Base-by-base conservation (phyloP, 1,284 basidiomycete genomes). In the Fomitiporia mediterranea region DNA sequence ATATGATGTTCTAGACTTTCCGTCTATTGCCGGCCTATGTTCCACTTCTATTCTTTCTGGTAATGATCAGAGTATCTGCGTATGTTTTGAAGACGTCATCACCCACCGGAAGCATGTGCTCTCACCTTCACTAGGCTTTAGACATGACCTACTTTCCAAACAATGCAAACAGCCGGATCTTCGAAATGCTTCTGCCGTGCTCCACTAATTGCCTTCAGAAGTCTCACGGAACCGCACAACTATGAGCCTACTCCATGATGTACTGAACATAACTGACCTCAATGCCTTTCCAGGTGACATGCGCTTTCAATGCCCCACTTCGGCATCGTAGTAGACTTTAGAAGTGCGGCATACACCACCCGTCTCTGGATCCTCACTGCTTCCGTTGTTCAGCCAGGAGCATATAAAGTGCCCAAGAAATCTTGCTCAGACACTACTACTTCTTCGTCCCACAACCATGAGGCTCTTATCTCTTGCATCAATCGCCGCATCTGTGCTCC, bases 381-480 rank as follows among this genome's bases (percentile, higher is more conserved):
- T 17, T 25, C 43, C 43, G 2, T 23, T 47, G n/a, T 47, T 19
- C 40, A 43, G 21, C 11, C 13, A 6, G 40, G 13, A 13, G 13
- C 19, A 19, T 43, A 11, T 19, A n/a, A 9, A 13, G 9, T 8
- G 2, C 21, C 9, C 47, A n/a, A 37, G 11, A 5, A 17, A 40
- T 40, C 23, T 1, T 28, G 44, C 28, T 3, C 5, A 17, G 25
- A 30, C 25, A 46, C 44, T 30, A 30, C 15, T 7, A 2, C 27
- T 2, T 19, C 13, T 5, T 28, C 27, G n/a, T 5, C 27, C 15
- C 23, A 6, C 25, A 27, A 27, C 4, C 23, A 53, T 53, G 51
- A 53, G 44, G 34, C 32, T 54, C 34, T 4, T 39, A 23, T 54
- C 43, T 30, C 21, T 54, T 19, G 21, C 38, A 32, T 34, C 19